Percentiles rank a stretch among this genome's conserved stretches.
Evolutionary conservation across 2,329 filamentous ascomycete genomes (phyloP).

Genomic region (Penicillium fuscoglaucum): DNA sequence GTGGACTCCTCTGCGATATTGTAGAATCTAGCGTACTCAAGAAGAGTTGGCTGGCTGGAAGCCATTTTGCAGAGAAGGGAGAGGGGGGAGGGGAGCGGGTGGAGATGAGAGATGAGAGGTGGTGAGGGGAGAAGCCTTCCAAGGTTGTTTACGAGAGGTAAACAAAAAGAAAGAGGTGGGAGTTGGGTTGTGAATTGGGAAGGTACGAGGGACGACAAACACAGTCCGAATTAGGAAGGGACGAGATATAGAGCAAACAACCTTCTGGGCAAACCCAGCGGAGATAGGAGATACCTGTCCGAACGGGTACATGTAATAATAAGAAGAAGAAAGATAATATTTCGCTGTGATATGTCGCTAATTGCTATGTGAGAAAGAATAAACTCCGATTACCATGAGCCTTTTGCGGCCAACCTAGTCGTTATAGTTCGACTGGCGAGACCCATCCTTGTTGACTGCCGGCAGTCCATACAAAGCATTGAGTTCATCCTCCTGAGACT

Average conservation of each 20-base stretch:
- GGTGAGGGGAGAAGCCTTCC: background rate
- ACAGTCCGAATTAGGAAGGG: background rate
- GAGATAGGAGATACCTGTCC: background rate
- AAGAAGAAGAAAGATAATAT: background rate
- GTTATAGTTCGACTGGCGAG: slow-evolving; percentile 59
- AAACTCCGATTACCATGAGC: background rate
- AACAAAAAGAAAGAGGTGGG: background rate
- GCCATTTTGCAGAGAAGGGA: background rate
- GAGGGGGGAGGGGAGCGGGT: background rate
- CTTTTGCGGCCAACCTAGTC: slow-evolving; percentile 38
- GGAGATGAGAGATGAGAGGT: no score
- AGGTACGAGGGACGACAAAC: background rate
- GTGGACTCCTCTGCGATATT: background rate
- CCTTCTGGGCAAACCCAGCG: no score
- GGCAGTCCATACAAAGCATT: slow-evolving; percentile 50
- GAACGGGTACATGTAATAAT: background rate
- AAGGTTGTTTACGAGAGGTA: background rate
- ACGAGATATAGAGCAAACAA: background rate
- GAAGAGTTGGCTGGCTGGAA: background rate
- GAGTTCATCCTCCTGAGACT: slow-evolving; percentile 57
- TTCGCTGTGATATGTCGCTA: slow-evolving; percentile 9
- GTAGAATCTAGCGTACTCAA: slow-evolving; percentile 1
- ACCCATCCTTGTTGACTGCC: slow-evolving; percentile 57
- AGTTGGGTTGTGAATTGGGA: background rate
- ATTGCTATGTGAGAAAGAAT: slow-evolving; percentile 5